These are phyloP conservation scores for Fistulina hepatica DNA, from an alignment of 1,284 basidiomycete genomes.

Conservation along the genomic window DNA sequence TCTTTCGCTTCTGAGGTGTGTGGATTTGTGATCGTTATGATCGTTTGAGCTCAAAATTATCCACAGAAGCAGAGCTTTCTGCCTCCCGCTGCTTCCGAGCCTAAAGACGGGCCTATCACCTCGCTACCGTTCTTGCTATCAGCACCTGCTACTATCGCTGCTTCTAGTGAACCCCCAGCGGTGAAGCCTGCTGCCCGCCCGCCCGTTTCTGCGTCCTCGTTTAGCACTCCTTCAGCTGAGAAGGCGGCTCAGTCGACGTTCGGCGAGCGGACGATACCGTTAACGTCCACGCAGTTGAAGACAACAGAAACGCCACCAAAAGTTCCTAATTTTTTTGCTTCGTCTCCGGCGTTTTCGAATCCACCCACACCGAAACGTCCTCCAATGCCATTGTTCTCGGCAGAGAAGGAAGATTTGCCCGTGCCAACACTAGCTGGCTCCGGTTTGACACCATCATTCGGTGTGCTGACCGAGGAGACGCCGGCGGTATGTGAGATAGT, in stretches of 20 bases:
- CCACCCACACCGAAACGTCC: slow-evolving; percentile 14
- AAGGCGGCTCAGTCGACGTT: too few relatives aligned
- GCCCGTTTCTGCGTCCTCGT: slow-evolving; percentile 1
- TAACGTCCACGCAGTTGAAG: slow-evolving; percentile 12
- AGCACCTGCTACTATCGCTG: slow-evolving; percentile 27
- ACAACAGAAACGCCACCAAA: slow-evolving; percentile 9
- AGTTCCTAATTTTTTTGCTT: slow-evolving; percentile 43
- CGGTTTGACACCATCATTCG: too few relatives aligned
- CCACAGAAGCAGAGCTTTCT: slow-evolving; percentile 19
- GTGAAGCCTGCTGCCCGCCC: slow-evolving; percentile 10
- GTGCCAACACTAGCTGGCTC: too few relatives aligned
- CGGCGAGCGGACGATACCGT: too few relatives aligned
- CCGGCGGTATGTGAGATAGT: too few relatives aligned
- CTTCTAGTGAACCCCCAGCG: too few relatives aligned
- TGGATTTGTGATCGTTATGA: too few relatives aligned
- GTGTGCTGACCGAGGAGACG: too few relatives aligned
- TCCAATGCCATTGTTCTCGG: slow-evolving; percentile 11
- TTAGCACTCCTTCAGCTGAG: slow-evolving; percentile 4
- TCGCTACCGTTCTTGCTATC: slow-evolving; percentile 57
- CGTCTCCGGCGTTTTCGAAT: slow-evolving; percentile 16
- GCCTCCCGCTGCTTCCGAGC: slow-evolving; percentile 28
- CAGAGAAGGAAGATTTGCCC: too few relatives aligned
- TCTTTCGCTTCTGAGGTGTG: slow-evolving; percentile 5
- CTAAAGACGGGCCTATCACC: slow-evolving; percentile 54
- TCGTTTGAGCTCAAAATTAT: slow-evolving; percentile 3